Evolutionary conservation across 208 protist species (phyloP), one percentile per base, ranked within the genome.

Genomic region (Jaenimonas drosophilae): DNA sequence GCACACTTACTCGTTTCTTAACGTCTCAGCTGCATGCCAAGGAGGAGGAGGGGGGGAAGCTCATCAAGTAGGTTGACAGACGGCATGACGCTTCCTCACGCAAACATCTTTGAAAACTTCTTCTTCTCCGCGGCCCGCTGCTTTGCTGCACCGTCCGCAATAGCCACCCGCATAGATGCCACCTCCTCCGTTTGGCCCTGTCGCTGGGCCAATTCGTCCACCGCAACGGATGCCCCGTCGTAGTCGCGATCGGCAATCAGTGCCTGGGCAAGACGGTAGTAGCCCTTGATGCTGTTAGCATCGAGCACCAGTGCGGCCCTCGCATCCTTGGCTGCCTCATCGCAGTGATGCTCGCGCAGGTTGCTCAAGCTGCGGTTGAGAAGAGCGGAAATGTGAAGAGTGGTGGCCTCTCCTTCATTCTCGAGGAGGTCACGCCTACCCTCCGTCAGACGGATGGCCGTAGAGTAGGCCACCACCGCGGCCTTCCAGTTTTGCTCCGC

Each of bases 91-190:
- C n/a, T n/a, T n/a, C n/a, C 36, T 70, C 59, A 79, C 19, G 37
- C 29, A 52, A 90, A 90, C 56, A 90, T 64, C 43, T 87, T 90
- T 6, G 73, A 46, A 56, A 75, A 86, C 52, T 64, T 72, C 41
- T 75, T 53, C 54, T 75, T 68, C 64, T 87, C 36, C 43, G 74
- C 51, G 23, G 67, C 23, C 27, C 60, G 59, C 17, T 59, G 54
- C 14, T 49, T 38, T 28, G 64, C 53, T 17, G 48, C 17, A 4
- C 68, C 76, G 2, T 44, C 49, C 16, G 43, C 26, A 21, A 90
- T 79, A 27, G 38, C 16, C 29, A 41, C 16, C 7, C 59, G 67
- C 32, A 91, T 41, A 1, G 49, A 48, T n/a, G 12, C 39, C n/a
- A 61, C 63, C 32, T 86, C 82, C 6, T 14, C 66, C n/a, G 44